phyloP scores from a whole-genome alignment of 1,139 yeast species.

The Debaryomyces subglobosus region DNA sequence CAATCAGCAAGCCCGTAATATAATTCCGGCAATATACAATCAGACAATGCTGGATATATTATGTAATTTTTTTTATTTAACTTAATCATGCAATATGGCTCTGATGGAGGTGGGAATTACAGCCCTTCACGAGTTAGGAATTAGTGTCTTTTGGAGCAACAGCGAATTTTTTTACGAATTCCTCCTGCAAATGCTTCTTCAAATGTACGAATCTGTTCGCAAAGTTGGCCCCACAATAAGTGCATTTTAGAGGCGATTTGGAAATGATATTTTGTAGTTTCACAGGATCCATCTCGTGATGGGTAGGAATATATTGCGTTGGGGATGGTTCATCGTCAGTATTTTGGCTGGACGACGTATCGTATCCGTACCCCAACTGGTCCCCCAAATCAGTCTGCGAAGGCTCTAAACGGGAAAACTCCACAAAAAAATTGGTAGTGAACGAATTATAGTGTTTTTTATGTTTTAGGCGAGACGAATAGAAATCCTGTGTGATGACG shows the following conservation, averaged over 20 bases:
- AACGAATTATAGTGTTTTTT: constrained; percentile 75
- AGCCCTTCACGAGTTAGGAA: background rate
- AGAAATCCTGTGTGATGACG: constrained; percentile 66
- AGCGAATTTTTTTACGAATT: constrained; percentile 31
- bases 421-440: constrained; percentile 64
- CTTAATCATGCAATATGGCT: background rate
- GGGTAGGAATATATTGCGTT: constrained; percentile 19
- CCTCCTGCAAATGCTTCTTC: constrained; percentile 52
- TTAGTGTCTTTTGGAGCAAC: background rate
- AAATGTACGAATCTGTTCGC: constrained; percentile 48
- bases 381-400: background rate
- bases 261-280: constrained; percentile 29
- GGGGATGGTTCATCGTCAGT: constrained; percentile 13
- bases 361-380: background rate
- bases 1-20: background rate
- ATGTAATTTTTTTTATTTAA: background rate
- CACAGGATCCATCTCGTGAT: constrained; percentile 12
- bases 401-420: constrained; percentile 37
- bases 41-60: background rate
- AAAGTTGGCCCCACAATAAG: constrained; percentile 50
- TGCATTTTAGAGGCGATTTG: constrained; percentile 47
- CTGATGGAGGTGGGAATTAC: background rate
- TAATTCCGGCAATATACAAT: background rate
- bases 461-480: constrained; percentile 56
- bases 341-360: constrained; percentile 8